These are phyloP conservation scores for Trichomonas gallinae DNA, from an alignment of 208 protist genomes.

Conservation along the genomic window DNA sequence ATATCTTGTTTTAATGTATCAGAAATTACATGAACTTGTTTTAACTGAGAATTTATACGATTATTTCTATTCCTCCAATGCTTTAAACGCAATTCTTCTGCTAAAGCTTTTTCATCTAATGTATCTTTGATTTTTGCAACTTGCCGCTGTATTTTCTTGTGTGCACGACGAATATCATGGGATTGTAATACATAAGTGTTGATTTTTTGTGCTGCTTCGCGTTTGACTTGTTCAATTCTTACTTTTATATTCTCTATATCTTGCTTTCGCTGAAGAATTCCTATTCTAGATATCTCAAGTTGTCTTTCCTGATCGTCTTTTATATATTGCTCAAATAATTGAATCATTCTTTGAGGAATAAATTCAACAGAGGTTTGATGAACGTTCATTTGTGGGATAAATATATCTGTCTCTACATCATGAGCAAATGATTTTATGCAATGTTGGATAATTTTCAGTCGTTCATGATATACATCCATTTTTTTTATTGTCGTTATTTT, in stretches of 20 bases:
- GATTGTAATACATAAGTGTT: neutral
- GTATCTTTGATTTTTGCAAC: neutral
- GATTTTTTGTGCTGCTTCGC: neutral
- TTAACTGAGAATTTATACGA: neutral
- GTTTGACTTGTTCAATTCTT: neutral
- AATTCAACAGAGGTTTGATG: neutral
- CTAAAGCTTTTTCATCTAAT: neutral
- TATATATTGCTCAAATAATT: neutral
- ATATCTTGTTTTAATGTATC: neutral
- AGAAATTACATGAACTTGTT: neutral
- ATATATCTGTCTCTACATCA: neutral
- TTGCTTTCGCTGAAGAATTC: neutral
- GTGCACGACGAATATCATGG: neutral
- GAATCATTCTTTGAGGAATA: neutral
- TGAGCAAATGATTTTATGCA: neutral
- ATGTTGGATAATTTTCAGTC: neutral
- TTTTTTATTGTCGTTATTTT: neutral
- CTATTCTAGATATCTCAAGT: neutral
- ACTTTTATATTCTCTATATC: neutral
- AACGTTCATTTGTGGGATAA: neutral
- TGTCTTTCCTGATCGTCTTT: neutral
- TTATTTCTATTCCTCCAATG: neutral
- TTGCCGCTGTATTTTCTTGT: neutral
- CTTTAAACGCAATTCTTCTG: neutral
- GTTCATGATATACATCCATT: neutral